Conservation (phyloP, 768 basidiomycete species). For the Suillus clintonianus region DNA sequence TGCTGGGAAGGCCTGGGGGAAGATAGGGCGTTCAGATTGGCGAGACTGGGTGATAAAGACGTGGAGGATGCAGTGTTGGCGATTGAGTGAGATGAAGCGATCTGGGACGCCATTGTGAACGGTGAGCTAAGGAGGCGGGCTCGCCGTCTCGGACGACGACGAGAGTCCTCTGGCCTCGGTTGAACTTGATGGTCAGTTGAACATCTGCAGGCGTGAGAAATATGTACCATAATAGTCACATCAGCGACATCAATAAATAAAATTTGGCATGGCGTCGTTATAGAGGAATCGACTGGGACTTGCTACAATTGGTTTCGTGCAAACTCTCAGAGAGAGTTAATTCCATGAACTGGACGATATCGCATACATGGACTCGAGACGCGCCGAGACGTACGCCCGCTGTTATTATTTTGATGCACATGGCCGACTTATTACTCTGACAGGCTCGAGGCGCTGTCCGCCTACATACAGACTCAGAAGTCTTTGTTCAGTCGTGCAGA, state of each 20-base stretch:
- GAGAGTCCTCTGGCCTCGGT: slow-evolving; percentile 15
- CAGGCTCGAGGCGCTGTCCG: slow-evolving; percentile 59
- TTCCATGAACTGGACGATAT: slow-evolving; percentile 37
- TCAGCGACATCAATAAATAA: slow-evolving; percentile 16
- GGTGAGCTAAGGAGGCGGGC: slow-evolving; percentile 22
- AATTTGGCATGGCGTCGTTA: slow-evolving; percentile 14
- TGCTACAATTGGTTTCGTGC: neutral
- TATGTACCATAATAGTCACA: slow-evolving; percentile 16
- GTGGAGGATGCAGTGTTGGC: slow-evolving; percentile 33
- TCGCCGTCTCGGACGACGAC: slow-evolving; percentile 29
- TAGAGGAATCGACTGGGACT: neutral
- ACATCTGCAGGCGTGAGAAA: slow-evolving; percentile 26
- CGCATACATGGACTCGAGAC: slow-evolving; percentile 31
- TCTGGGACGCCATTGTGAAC: slow-evolving; percentile 25
- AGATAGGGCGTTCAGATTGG: slow-evolving; percentile 32
- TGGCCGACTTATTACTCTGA: slow-evolving; percentile 3
- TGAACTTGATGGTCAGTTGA: slow-evolving; percentile 4
- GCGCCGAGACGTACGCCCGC: slow-evolving; percentile 36
- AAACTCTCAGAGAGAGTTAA: slow-evolving; percentile 9
- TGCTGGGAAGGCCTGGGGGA: slow-evolving; percentile 33
- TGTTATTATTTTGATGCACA: neutral
- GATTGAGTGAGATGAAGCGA: slow-evolving; percentile 19
- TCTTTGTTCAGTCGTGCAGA: slow-evolving; percentile 59
- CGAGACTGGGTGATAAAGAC: slow-evolving; percentile 34
- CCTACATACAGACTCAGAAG: slow-evolving; percentile 64